Evolutionary conservation across 495 filamentous ascomycete species (phyloP).

Genomic region (Aspergillus nidulans): DNA sequence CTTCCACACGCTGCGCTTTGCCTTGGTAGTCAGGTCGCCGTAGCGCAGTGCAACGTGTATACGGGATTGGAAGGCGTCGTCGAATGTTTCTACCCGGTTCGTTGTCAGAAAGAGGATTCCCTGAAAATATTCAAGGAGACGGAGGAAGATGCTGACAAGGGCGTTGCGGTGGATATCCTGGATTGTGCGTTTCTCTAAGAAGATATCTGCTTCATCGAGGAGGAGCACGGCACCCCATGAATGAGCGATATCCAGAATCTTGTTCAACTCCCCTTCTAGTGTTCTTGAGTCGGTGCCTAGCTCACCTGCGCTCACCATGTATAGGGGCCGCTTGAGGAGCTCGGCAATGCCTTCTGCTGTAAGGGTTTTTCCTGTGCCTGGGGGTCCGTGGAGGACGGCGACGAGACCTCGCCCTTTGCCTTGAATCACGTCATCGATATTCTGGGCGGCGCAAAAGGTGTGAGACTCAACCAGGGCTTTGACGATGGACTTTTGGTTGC

Average conservation of each 20-base stretch:
- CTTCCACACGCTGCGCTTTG: conserved; percentile 81
- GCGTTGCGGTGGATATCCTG: conserved; percentile 73
- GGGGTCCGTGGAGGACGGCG: conserved; percentile 74
- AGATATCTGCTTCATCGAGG: conserved; percentile 76
- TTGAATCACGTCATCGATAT: conserved; percentile 78
- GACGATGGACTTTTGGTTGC: conserved; percentile 75
- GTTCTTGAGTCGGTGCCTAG: conserved; percentile 74
- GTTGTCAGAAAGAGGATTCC: conserved; percentile 78
- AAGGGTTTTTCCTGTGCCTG: conserved; percentile 84
- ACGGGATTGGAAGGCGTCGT: conserved; percentile 62
- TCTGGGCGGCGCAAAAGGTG: conserved; percentile 74
- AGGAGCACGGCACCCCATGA: conserved; percentile 80
- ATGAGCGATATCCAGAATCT: conserved; percentile 83
- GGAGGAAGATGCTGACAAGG: conserved; percentile 70
- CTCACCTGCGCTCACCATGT: conserved; percentile 80
- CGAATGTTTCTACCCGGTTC: conserved; percentile 71
- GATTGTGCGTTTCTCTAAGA: conserved; percentile 67
- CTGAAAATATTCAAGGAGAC: conserved; percentile 72
- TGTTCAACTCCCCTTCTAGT: conserved; percentile 74
- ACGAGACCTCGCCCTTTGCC: conserved; percentile 76
- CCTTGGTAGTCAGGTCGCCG: conserved; percentile 67
- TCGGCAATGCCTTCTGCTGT: conserved; percentile 87
- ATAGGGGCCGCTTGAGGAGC: conserved; percentile 74
- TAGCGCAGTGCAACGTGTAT: conserved; percentile 78
- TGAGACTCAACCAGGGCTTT: conserved; percentile 76